Evolutionary conservation across 352 stramenopile species (phyloP).

Genomic region (Pythium sukuiense): DNA sequence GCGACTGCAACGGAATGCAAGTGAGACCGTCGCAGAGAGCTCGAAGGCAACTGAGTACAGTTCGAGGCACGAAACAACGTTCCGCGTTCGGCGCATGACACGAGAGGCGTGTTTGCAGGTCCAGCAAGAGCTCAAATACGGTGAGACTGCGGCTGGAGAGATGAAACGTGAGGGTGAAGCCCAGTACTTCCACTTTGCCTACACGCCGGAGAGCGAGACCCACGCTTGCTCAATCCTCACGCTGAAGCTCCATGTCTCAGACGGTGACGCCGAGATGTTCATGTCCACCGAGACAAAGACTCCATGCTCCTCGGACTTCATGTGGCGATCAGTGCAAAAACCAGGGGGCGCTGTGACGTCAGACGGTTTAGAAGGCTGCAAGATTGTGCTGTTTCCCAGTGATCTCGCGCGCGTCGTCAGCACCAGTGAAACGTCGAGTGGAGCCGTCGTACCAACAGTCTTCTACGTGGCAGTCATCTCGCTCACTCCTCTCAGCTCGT

Average conservation of each 20-base stretch:
- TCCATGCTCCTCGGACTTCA: constrained; percentile 64
- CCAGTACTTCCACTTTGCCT: constrained; percentile 65
- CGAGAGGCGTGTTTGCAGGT: constrained; percentile 55
- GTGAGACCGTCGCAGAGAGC: neutral
- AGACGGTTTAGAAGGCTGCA: constrained; percentile 22
- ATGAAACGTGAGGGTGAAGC: constrained; percentile 23
- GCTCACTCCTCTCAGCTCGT: constrained; percentile 37
- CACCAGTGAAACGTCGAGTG: neutral
- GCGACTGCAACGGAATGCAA: constrained; percentile 32
- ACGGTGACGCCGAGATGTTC: constrained; percentile 62
- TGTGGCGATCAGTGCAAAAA: constrained; percentile 46
- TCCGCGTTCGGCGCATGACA: constrained; percentile 47
- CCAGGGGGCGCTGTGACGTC: neutral
- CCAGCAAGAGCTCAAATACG: constrained; percentile 51
- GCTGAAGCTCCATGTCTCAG: constrained; percentile 44
- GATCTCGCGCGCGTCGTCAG: constrained; percentile 36
- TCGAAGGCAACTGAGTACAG: neutral
- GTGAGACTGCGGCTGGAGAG: constrained; percentile 39
- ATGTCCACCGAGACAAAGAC: constrained; percentile 69
- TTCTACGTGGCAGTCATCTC: constrained; percentile 69
- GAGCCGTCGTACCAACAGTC: constrained; percentile 9
- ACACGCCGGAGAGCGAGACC: constrained; percentile 19
- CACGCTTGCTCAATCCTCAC: constrained; percentile 46
- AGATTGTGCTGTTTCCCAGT: constrained; percentile 60
- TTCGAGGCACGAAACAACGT: constrained; percentile 30